Conservation (phyloP, 352 stramenopile species). For the Pelagophyceae sp. region DNA sequence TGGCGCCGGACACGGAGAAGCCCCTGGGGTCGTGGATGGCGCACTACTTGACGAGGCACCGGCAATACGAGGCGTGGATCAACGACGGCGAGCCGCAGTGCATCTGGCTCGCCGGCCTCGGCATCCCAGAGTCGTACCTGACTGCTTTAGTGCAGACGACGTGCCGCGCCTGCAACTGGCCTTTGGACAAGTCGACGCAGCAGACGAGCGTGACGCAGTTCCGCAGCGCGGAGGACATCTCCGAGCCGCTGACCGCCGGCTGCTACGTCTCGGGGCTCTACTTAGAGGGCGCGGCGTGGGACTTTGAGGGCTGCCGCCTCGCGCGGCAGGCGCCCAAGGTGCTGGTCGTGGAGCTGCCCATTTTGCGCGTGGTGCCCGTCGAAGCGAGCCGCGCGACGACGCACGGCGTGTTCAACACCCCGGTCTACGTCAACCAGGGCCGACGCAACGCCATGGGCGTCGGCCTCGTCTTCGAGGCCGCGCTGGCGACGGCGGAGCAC, state of each 20-base stretch:
- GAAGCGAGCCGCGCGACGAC: slow-evolving; percentile 85
- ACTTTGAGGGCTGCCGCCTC: slow-evolving; percentile 61
- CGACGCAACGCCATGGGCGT: slow-evolving; percentile 87
- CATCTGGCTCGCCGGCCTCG: slow-evolving; percentile 84
- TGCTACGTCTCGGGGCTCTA: slow-evolving; percentile 82
- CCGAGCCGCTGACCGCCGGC: slow-evolving; percentile 57
- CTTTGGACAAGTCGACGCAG: slow-evolving; percentile 83
- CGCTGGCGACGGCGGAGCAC: slow-evolving; percentile 78
- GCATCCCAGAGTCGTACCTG: slow-evolving; percentile 88
- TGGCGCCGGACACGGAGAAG: slow-evolving; percentile 80
- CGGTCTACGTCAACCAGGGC: slow-evolving; percentile 87
- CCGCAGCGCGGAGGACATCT: slow-evolving; percentile 54
- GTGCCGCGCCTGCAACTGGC: slow-evolving; percentile 81
- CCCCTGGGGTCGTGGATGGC: slow-evolving; percentile 87
- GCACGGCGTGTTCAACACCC: slow-evolving; percentile 84
- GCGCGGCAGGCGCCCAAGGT: slow-evolving; percentile 79
- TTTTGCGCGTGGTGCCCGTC: slow-evolving; percentile 87
- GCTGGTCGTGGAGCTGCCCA: slow-evolving; percentile 82
- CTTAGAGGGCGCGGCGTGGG: slow-evolving; percentile 84
- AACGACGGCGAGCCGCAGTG: slow-evolving; percentile 70
- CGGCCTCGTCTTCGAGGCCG: slow-evolving; percentile 83
- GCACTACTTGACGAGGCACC: slow-evolving; percentile 72
- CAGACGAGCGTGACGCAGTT: slow-evolving; percentile 82
- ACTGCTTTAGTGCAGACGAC: slow-evolving; percentile 87
- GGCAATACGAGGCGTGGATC: slow-evolving; percentile 82